Evolutionary conservation across 2,329 filamentous ascomycete genomes (phyloP).

Genomic region (Xylariaceae sp.): DNA sequence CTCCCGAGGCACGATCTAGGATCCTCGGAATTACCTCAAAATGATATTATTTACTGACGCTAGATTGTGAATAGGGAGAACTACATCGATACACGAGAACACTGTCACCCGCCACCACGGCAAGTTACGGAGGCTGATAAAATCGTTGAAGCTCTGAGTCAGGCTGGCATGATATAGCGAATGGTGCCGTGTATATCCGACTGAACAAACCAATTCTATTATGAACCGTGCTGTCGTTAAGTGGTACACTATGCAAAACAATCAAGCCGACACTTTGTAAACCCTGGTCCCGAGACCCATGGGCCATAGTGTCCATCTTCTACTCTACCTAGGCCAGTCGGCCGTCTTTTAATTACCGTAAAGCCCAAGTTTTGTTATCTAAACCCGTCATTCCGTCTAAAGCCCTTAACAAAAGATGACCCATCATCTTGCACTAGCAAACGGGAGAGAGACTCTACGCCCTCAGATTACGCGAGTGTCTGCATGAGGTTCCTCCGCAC

Average conservation of each 20-base stretch:
- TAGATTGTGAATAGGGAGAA: too few species aligned
- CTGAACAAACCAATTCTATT: background rate
- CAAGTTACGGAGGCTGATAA: conserved; percentile 44
- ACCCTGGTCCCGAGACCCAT: background rate
- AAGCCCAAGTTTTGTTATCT: conserved; percentile 17
- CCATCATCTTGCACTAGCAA: conserved; percentile 4
- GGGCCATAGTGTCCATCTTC: background rate
- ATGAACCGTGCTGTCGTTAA: conserved; percentile 4
- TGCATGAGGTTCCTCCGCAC: conserved; percentile 70
- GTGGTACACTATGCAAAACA: conserved; percentile 3
- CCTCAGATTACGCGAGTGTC: conserved; percentile 45
- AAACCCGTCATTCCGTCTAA: conserved; percentile 16
- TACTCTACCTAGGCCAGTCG: conserved; percentile 2
- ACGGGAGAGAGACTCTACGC: background rate
- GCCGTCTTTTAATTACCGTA: conserved; percentile 9
- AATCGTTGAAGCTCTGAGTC: conserved; percentile 47
- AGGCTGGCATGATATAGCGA: conserved; percentile 26
- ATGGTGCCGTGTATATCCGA: background rate
- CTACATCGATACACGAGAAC: conserved; percentile 54
- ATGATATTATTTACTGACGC: too few species aligned
- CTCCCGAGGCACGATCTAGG: too few species aligned
- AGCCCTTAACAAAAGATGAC: conserved; percentile 19
- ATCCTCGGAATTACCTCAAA: too few species aligned
- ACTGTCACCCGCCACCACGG: conserved; percentile 35
- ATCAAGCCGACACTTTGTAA: background rate